Base-by-base conservation (phyloP, 1,284 basidiomycete species). In the Peniophora sp. region DNA sequence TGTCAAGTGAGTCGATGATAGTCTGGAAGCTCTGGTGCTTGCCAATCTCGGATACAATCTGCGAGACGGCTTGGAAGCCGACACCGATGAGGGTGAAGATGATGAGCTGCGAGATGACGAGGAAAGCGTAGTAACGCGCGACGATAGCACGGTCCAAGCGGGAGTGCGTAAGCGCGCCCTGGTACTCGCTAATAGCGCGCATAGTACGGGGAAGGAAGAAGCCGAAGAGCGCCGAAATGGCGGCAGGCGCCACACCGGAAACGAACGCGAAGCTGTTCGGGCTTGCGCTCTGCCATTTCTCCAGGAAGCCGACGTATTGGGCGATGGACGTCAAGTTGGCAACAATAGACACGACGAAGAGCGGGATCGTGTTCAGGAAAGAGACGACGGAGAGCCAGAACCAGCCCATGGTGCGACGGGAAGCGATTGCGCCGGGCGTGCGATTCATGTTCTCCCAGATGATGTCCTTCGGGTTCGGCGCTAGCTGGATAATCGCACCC, bases 21-120 rank as follows among this genome's bases (percentile, higher is more conserved):
- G 82, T 75, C 3, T 68, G 50, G 58, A 87, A 78, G 60, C 83
- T 89, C 56, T 81, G 60, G 53, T 82, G 81, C 54, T 79, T 66
- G 3, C 86, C 85, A 45, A 92, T 79, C 55, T 85, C 73, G 3
- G 67, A 55, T n/a, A 92, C 70, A 35, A 95, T 78, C 54, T 83
- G 69, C 57, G 79, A 77, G 12, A 89, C 76, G 11, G 81, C 77
- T 58, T 79, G 86, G 71, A 95, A 91, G 53, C 87, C 74, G 47
- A 95, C 91, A 56, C 90, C 89, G 56, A 97, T 84, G 52, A 97
- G 67, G 22, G 92, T 94, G 72, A 97, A 97, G 65, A 97, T 83
- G 58, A 97, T 75, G 61, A 97, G 70, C 63, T 94, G 91, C 49
- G 85, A 88, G 64, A 95, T 86, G 55, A 96, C 83, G 65, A 97